phyloP scores from a whole-genome alignment of 305 asterid species.

The Ilex paraguariensis region DNA sequence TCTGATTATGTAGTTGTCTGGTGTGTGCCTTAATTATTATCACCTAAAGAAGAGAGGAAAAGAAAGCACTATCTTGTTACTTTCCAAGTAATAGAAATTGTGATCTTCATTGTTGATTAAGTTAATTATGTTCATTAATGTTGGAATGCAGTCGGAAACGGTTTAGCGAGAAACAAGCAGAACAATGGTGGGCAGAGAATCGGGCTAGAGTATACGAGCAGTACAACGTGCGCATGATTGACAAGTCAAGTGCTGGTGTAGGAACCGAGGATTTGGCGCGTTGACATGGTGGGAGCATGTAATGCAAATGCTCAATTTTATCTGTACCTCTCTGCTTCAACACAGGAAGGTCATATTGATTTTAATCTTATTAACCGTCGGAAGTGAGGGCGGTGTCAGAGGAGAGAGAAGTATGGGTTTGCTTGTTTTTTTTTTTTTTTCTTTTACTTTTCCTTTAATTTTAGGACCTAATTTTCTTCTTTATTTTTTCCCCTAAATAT shows the following conservation, averaged over 20 bases:
- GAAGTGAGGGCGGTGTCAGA: constrained; percentile 31
- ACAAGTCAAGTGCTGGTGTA: constrained; percentile 76
- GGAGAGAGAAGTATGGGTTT: constrained; percentile 27
- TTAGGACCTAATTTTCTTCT: constrained; percentile 32
- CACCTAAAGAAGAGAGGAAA: too few species aligned
- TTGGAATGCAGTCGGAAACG: constrained; percentile 81
- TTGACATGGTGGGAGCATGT: constrained; percentile 30
- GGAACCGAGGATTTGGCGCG: constrained; percentile 84
- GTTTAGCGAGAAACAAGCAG: constrained; percentile 97
- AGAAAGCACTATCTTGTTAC: not conserved
- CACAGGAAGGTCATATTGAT: constrained; percentile 30
- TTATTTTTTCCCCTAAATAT: constrained; percentile 21
- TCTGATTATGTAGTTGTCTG: not conserved
- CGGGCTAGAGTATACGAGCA: constrained; percentile 86
- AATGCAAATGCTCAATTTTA: constrained; percentile 36
- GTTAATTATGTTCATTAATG: constrained; percentile 17
- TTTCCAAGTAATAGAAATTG: too few species aligned
- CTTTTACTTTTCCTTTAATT: constrained; percentile 13
- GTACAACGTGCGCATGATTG: constrained; percentile 76
- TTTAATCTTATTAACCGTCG: constrained; percentile 28
- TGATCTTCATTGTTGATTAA: constrained; percentile 10
- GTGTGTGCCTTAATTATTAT: not conserved
- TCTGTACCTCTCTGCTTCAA: constrained; percentile 27
- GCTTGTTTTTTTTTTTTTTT: constrained; percentile 18
- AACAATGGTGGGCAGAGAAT: constrained; percentile 98